A percentile compares a stretch with the other conserved stretches of the same genome.
phyloP scores from a whole-genome alignment of 371 early-diverging fungal genomes.

The Saksenaea oblongispora region DNA sequence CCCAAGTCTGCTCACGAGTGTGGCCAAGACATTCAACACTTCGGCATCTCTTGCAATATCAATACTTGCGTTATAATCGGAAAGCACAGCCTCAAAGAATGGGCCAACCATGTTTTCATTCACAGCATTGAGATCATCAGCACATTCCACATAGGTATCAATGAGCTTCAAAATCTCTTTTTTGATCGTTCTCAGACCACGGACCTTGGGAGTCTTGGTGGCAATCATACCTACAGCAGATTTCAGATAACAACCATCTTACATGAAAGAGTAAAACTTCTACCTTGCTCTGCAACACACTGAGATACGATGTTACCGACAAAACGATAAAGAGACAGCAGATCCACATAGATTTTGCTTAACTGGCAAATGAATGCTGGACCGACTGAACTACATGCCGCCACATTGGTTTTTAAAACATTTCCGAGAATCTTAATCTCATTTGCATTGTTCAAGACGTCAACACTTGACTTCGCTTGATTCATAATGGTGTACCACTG shows the following conservation, averaged over 20 bases:
- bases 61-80: conserved; percentile 84
- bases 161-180: conserved; percentile 91
- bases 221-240: conserved; percentile 56
- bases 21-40: conserved; percentile 89
- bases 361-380: conserved; percentile 83
- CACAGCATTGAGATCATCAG: conserved; percentile 78
- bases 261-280: not conserved
- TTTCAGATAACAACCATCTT: not conserved
- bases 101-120: conserved; percentile 85
- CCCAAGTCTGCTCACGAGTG: conserved; percentile 80
- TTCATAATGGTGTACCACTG: conserved; percentile 82
- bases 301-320: conserved; percentile 85
- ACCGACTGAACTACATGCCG: conserved; percentile 90
- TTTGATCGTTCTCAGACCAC: conserved; percentile 92
- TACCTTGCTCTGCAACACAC: conserved; percentile 75
- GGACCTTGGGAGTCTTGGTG: conserved; percentile 88
- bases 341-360: conserved; percentile 83
- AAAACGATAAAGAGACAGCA: conserved; percentile 88
- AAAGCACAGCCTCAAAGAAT: conserved; percentile 88
- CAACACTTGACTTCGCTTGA: conserved; percentile 71
- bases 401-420: conserved; percentile 93
- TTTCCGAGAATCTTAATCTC: conserved; percentile 87
- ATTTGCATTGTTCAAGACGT: conserved; percentile 75
- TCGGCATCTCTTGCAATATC: conserved; percentile 93
- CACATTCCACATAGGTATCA: conserved; percentile 82